Percentiles rank a stretch among this genome's conserved stretches.
Evolutionary conservation across 495 filamentous ascomycete species (phyloP).

Genomic region (Hypoxylon perforatum): DNA sequence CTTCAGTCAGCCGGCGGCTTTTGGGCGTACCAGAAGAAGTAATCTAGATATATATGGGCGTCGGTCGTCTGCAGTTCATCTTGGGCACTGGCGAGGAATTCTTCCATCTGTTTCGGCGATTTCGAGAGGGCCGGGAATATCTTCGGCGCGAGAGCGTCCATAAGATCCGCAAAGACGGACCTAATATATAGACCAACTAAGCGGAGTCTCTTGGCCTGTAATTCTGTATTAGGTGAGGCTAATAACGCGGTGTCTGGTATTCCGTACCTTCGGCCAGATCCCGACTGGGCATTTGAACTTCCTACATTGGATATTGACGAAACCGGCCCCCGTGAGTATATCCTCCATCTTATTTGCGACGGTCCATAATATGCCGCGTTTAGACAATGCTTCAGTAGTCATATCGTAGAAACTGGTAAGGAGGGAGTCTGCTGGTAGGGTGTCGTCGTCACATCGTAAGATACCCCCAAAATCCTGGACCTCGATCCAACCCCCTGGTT

Average conservation of each 20-base stretch:
- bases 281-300: conserved; percentile 65
- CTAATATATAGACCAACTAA: conserved; percentile 63
- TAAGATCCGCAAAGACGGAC: conserved; percentile 61
- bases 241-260: conserved; percentile 30
- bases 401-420: conserved; percentile 46
- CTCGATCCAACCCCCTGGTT: conserved; percentile 55
- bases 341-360: conserved; percentile 57
- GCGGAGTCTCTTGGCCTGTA: conserved; percentile 59
- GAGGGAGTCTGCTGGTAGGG: conserved; percentile 46
- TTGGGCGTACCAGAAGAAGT: conserved; percentile 54
- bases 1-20: conserved; percentile 33
- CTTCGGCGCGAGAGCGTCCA: conserved; percentile 62
- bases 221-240: not conserved
- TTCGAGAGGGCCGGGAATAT: conserved; percentile 58
- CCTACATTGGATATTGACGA: conserved; percentile 65
- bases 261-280: conserved; percentile 59
- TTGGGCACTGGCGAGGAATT: conserved; percentile 43
- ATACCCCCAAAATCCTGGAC: conserved; percentile 55
- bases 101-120: conserved; percentile 44
- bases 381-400: conserved; percentile 43
- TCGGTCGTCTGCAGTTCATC: conserved; percentile 43
- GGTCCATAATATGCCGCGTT: conserved; percentile 55
- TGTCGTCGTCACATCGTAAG: conserved; percentile 52
- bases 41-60: conserved; percentile 52
- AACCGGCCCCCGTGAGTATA: conserved; percentile 64